A percentile compares a stretch with the other conserved stretches of the same genome.
Conservation (phyloP, 306 rosid genomes). For the Crotalaria pallida region DNA sequence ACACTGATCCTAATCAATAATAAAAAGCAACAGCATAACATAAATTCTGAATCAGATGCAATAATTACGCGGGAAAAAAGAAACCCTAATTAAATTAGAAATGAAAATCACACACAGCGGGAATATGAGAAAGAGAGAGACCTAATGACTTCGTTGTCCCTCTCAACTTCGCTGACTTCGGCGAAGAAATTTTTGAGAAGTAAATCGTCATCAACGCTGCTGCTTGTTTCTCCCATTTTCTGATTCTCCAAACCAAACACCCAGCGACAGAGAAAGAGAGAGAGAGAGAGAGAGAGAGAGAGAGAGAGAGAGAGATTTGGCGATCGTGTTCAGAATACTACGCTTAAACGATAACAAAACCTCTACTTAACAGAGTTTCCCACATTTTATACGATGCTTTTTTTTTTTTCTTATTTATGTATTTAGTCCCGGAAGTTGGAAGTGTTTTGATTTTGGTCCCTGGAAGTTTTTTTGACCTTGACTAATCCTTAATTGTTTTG, state of each 20-base stretch:
- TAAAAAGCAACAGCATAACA: neutral
- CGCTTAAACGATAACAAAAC: constrained; percentile 21
- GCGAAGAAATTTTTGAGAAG: constrained; percentile 94
- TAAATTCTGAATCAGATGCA: too few species aligned
- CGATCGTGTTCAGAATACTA: neutral
- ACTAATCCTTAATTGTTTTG: too few species aligned
- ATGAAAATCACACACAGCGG: neutral
- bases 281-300: too few species aligned
- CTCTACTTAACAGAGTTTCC: neutral
- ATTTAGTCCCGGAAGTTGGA: too few species aligned
- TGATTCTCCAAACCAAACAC: neutral
- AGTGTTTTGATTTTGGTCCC: too few species aligned
- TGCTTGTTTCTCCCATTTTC: constrained; percentile 39
- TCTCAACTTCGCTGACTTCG: constrained; percentile 96
- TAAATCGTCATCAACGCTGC: constrained; percentile 56
- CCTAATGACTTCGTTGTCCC: constrained; percentile 94
- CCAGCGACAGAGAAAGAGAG: too few species aligned
- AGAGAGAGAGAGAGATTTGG: too few species aligned
- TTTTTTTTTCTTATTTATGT: too few species aligned
- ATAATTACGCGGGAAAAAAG: too few species aligned
- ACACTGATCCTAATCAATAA: neutral
- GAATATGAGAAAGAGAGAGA: constrained; percentile 1
- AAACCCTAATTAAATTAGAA: neutral
- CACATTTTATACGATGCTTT: too few species aligned
- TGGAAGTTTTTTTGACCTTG: too few species aligned